A percentile compares a stretch with the other conserved stretches of the same genome.
These are phyloP conservation scores for Colletotrichum melonis DNA, from an alignment of 2,329 filamentous ascomycete genomes.

Conservation along the genomic window DNA sequence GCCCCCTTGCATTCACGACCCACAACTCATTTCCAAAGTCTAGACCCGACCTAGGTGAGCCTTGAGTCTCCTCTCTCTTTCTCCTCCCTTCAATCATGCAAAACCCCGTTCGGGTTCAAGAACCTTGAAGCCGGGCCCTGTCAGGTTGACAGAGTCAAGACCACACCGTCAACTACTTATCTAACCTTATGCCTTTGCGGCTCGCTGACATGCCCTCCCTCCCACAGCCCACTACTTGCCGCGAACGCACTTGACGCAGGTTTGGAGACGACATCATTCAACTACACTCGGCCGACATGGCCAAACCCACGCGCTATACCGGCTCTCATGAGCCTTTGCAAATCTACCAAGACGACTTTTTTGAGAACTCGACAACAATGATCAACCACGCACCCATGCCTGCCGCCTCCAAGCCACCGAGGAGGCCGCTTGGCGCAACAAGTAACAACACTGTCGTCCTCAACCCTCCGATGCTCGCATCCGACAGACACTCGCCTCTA, in stretches of 20 bases:
- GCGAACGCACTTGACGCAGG: constrained; percentile 8
- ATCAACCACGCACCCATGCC: constrained; percentile 69
- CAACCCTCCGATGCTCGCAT: constrained; percentile 67
- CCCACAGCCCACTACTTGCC: constrained; percentile 27
- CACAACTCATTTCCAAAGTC: constrained; percentile 37
- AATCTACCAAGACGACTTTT: constrained; percentile 65
- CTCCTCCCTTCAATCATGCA: constrained; percentile 37
- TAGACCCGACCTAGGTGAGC: constrained; percentile 37
- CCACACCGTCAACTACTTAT: constrained; percentile 33
- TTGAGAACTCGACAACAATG: constrained; percentile 58
- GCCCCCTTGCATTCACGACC: constrained; percentile 38
- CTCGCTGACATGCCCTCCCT: constrained; percentile 31
- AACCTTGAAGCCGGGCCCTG: constrained; percentile 24
- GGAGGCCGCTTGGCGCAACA: constrained; percentile 60
- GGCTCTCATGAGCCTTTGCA: constrained; percentile 60
- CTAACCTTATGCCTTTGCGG: constrained; percentile 30
- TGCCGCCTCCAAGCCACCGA: constrained; percentile 57
- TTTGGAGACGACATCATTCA: constrained; percentile 22
- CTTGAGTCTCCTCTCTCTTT: constrained; percentile 33
- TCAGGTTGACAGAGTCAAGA: constrained; percentile 17
- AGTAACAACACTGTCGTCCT: constrained; percentile 76
- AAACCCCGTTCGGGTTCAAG: constrained; percentile 18
- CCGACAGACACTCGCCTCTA: constrained; percentile 73
- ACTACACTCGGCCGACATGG: constrained; percentile 58
- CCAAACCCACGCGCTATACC: constrained; percentile 61